These are phyloP conservation scores for Leishmania turanica DNA, from an alignment of 208 protist species.

Conservation along the genomic window DNA sequence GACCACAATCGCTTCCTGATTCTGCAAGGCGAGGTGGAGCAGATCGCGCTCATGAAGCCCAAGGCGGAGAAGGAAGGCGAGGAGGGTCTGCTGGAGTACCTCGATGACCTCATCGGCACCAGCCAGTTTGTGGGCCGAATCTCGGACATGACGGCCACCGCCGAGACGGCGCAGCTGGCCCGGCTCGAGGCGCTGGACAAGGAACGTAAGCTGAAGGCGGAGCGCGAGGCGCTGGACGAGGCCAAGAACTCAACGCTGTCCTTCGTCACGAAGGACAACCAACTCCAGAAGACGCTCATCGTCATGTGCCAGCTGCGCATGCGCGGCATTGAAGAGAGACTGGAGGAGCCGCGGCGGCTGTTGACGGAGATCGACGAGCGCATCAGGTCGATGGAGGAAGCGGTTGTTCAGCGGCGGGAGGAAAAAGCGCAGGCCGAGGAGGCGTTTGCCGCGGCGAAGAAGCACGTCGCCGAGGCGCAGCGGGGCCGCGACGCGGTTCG, in stretches of 20 bases:
- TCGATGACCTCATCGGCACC: constrained; percentile 99
- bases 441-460: constrained; percentile 57
- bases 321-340: constrained; percentile 69
- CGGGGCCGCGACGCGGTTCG: constrained; percentile 68
- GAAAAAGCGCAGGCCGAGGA: constrained; percentile 64
- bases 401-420: constrained; percentile 38
- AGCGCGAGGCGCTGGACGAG: constrained; percentile 93
- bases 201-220: constrained; percentile 94
- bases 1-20: constrained; percentile 99
- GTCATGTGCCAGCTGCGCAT: constrained; percentile 92
- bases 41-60: constrained; percentile 99
- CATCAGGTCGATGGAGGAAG: constrained; percentile 58
- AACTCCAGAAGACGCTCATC: constrained; percentile 91
- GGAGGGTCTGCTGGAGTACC: constrained; percentile 99
- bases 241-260: constrained; percentile 94
- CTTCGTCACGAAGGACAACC: constrained; percentile 94
- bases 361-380: constrained; percentile 73
- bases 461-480: constrained; percentile 55
- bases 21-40: constrained; percentile 99
- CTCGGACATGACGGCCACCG: constrained; percentile 57
- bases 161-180: constrained; percentile 94
- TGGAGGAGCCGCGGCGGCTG: constrained; percentile 72
- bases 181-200: constrained; percentile 93
- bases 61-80: constrained; percentile 96
- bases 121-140: constrained; percentile 95